Evolutionary conservation across 352 stramenopile species (phyloP), one percentile per base, ranked within the genome.

Genomic region (Phytophthora vignae): DNA sequence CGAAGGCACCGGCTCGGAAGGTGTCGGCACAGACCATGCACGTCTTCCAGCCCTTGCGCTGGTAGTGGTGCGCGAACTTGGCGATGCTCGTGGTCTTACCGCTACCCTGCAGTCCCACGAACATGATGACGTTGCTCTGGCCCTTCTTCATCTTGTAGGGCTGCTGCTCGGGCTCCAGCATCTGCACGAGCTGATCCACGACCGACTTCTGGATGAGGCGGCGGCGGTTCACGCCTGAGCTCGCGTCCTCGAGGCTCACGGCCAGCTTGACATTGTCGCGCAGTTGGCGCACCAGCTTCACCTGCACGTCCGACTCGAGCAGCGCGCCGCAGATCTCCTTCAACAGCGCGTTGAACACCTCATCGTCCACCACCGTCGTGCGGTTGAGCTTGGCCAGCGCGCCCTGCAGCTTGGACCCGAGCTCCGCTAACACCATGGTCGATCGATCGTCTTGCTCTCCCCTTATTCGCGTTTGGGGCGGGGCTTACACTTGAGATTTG

Each of bases 1-100:
- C 98, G 73, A 99, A 99, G 3, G 98, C 98, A 63, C 98, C 98
- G 6, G 98, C 98, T 46, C 97, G 91, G 81, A 99, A 99, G 31
- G 98, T 99, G 90, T 99, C 98, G 15, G 97, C 98, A 81, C 98
- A 99, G 4, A 99, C 98, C 98, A 99, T 99, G 72, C 91, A 98
- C 40, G 95, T 99, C 84, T 99, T 99, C 96, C 94, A 99, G 15
- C 94, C 97, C 59, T 98, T 98, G 57, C 94, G 86, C 76, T 99
- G 94, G 79, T 99, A 99, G 68, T 99, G 98, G 80, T 99, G 94
- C 36, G 98, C 98, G 76, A 98, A 99, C 82, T 99, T 99, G 69
- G 97, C 98, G 78, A 99, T 99, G 57, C 97, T 99, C 25, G 98
- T 99, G 56, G 98, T 99, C 84, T 99, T 99, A 27, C 98, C 98